Conservation (phyloP, 1,284 basidiomycete species). For the Trametes versicolor region DNA sequence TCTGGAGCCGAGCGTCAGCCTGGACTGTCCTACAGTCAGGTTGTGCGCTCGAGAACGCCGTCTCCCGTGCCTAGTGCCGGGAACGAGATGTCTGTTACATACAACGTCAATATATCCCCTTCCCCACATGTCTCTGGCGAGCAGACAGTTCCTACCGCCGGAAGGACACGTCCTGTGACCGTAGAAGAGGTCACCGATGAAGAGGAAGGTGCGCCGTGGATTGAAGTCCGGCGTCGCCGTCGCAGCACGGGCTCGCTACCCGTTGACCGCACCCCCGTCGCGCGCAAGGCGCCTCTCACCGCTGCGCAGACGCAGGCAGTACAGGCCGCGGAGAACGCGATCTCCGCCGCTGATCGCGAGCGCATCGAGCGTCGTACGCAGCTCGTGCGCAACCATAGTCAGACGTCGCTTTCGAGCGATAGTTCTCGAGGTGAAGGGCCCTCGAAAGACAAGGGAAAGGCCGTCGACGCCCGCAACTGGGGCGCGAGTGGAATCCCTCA, state of each 20-base stretch:
- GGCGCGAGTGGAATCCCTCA: constrained; percentile 5
- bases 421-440: constrained; percentile 24
- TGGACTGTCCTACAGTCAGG: constrained; percentile 9
- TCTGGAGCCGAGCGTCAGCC: constrained; percentile 6
- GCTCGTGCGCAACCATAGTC: not conserved
- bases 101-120: not conserved
- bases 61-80: not conserved
- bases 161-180: constrained; percentile 1
- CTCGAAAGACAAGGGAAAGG: constrained; percentile 27
- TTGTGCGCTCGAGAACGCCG: constrained; percentile 10
- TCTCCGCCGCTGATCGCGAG: constrained; percentile 8
- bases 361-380: constrained; percentile 1
- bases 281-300: not conserved
- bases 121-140: not conserved
- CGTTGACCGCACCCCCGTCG: not conserved
- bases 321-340: not conserved
- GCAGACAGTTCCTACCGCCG: not conserved
- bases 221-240: constrained; percentile 8
- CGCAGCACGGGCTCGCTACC: constrained; percentile 9
- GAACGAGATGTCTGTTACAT: not conserved
- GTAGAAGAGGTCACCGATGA: constrained; percentile 17
- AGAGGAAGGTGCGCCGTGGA: constrained; percentile 13
- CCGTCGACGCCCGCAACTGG: constrained; percentile 26
- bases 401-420: not conserved
- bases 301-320: constrained; percentile 4